These are phyloP conservation scores for Quaeritorhiza haematococci DNA, from an alignment of 371 early-diverging fungal species.

Conservation along the genomic window DNA sequence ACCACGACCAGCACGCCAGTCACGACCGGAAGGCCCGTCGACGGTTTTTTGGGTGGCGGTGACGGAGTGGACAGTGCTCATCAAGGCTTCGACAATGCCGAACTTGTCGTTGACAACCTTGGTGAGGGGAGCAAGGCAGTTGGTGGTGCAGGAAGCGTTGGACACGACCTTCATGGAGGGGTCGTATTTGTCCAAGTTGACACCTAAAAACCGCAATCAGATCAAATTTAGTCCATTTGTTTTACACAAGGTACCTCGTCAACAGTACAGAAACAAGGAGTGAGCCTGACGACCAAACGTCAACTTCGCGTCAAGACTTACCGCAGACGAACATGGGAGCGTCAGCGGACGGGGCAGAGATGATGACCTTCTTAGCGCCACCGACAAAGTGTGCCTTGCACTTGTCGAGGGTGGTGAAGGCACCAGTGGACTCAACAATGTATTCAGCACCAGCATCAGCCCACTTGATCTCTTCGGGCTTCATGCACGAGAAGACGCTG, in stretches of 20 bases:
- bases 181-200: slow-evolving; percentile 92
- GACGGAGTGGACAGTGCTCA: slow-evolving; percentile 98
- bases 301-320: slow-evolving; percentile 22
- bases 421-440: slow-evolving; percentile 98
- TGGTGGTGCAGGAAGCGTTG: slow-evolving; percentile 99
- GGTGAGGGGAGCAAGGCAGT: slow-evolving; percentile 98
- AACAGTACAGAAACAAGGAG: slow-evolving; percentile 9
- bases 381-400: slow-evolving; percentile 85
- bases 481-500: slow-evolving; percentile 61
- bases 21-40: slow-evolving; percentile 96
- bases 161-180: slow-evolving; percentile 82
- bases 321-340: slow-evolving; percentile 72
- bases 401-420: slow-evolving; percentile 90
- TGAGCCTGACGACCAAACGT: too few relatives aligned
- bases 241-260: neutral
- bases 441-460: slow-evolving; percentile 80
- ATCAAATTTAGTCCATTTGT: slow-evolving; percentile 1
- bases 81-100: slow-evolving; percentile 82
- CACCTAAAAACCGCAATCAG: too few relatives aligned
- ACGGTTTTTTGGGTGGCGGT: slow-evolving; percentile 99
- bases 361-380: slow-evolving; percentile 97
- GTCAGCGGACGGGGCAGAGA: slow-evolving; percentile 94
- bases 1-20: slow-evolving; percentile 94
- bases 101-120: slow-evolving; percentile 96
- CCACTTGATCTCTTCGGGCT: slow-evolving; percentile 93